These are phyloP conservation scores for Fusarium sp. DNA, from an alignment of 2,329 filamentous ascomycete species.

Conservation along the genomic window DNA sequence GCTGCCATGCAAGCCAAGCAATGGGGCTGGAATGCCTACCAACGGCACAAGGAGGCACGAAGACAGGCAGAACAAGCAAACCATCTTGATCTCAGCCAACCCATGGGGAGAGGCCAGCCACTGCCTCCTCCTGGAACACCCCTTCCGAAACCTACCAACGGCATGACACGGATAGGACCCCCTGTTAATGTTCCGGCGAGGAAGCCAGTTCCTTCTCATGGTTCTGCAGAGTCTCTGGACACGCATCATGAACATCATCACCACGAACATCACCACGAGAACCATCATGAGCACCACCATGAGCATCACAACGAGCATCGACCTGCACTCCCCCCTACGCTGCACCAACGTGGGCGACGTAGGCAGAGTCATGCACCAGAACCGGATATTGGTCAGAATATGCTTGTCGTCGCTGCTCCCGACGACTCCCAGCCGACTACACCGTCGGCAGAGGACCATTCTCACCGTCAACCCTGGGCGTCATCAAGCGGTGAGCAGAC, in stretches of 20 bases:
- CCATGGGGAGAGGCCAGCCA: constrained; percentile 85
- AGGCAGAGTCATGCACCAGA: constrained; percentile 50
- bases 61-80: constrained; percentile 46
- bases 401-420: constrained; percentile 74
- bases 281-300: background rate
- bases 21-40: constrained; percentile 69
- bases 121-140: constrained; percentile 84
- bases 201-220: constrained; percentile 65
- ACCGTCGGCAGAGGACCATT: constrained; percentile 54
- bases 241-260: constrained; percentile 45
- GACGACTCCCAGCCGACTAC: constrained; percentile 69
- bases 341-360: constrained; percentile 54
- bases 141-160: constrained; percentile 73
- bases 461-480: constrained; percentile 28
- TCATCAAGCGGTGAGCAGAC: constrained; percentile 23
- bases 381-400: constrained; percentile 56
- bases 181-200: constrained; percentile 69
- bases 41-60: constrained; percentile 59
- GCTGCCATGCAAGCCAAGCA: constrained; percentile 66
- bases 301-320: constrained; percentile 19
- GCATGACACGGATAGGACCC: constrained; percentile 64
- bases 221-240: constrained; percentile 35
- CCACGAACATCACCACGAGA: constrained; percentile 26
- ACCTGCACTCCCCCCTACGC: constrained; percentile 9
- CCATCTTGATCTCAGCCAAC: constrained; percentile 65